Base-by-base conservation (phyloP, 257 asterid species). In the Buddleja alternifolia region DNA sequence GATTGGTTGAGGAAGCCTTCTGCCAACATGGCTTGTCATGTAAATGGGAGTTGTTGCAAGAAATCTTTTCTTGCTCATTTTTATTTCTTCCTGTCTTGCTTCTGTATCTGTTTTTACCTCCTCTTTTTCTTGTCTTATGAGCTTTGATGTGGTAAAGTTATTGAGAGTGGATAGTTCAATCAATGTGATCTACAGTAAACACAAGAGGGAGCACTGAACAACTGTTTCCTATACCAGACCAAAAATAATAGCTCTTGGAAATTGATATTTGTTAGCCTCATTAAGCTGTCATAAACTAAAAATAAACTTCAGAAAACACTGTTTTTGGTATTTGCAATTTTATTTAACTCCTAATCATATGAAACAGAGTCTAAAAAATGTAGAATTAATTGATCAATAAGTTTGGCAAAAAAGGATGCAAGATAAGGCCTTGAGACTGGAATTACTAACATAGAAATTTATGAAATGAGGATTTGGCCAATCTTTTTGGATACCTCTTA, bases 11-110 rank as follows among this genome's bases (percentile, higher is more conserved):
- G 39, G 50, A 52, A 40, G 44, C 57, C 29, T 19, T 16, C 37
- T 59, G 56, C 63, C 48, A 21, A 24, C 15, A 15, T 17, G 47
- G 39, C 32, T 4, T 16, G 23, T 73, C 56, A 53, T 42, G 50
- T 46, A 52, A 21, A 8, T 60, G 23, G 11, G 48, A 61, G 36
- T n/a, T 51, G 56, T 71, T 61, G 34, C 42, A 14, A 32, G 19
- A 11, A 24, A 44, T 54, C 40, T 42, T 8, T 34, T 20, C n/a
- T n/a, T n/a, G n/a, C 61, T 7, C 47, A 37, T 10, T 14, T 21
- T 23, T 16, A 7, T 19, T n/a, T n/a, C n/a, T n/a, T n/a, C n/a
- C n/a, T n/a, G n/a, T n/a, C n/a, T 37, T 52, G 39, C 29, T 17
- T 50, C 16, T 37, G 21, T 15, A 50, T 53, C 60, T 17, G 21